A percentile compares a stretch with the other conserved stretches of the same genome.
phyloP scores from a whole-genome alignment of 2,329 filamentous ascomycete genomes.

The Hirsutella minnesotensis region DNA sequence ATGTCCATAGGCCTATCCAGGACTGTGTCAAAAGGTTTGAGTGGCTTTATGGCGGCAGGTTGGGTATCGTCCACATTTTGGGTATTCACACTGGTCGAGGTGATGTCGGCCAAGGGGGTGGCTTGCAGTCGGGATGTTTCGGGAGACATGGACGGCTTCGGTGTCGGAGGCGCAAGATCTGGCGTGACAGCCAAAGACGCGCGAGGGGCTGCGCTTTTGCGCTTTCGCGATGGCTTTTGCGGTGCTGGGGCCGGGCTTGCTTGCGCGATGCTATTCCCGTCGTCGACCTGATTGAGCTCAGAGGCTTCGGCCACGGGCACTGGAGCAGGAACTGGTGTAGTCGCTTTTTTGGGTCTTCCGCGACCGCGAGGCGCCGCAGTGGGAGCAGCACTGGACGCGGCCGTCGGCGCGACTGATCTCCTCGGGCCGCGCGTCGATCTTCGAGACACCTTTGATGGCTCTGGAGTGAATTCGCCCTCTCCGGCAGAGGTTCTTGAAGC shows the following conservation, averaged over 20 bases:
- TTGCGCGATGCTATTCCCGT: constrained; percentile 21
- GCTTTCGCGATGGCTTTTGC: constrained; percentile 47
- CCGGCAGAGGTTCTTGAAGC: constrained; percentile 39
- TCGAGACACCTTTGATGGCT: constrained; percentile 44
- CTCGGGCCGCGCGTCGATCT: constrained; percentile 35
- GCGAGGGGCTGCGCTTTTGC: constrained; percentile 44
- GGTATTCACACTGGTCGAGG: constrained; percentile 49
- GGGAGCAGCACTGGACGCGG: constrained; percentile 21
- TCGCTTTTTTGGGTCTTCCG: constrained; percentile 30
- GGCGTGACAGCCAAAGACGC: constrained; percentile 27
- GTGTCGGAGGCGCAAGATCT: constrained; percentile 27
- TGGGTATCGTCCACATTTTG: constrained; percentile 15
- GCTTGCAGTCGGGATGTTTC: constrained; percentile 35
- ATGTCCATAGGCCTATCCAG: constrained; percentile 91
- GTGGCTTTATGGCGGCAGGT: constrained; percentile 49
- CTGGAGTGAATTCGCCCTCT: constrained; percentile 73
- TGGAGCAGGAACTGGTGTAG: constrained; percentile 3
- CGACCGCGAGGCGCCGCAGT: constrained; percentile 30
- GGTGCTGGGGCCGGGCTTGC: constrained; percentile 19
- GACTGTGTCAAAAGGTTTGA: constrained; percentile 65
- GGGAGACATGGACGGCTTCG: constrained; percentile 44
- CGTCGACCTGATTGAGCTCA: constrained; percentile 24
- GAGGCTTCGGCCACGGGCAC: neutral
- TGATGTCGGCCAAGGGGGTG: constrained; percentile 64
- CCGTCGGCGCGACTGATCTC: constrained; percentile 25